Conservation (phyloP, 1,139 yeast genomes). For the Kodamaea plutei region DNA sequence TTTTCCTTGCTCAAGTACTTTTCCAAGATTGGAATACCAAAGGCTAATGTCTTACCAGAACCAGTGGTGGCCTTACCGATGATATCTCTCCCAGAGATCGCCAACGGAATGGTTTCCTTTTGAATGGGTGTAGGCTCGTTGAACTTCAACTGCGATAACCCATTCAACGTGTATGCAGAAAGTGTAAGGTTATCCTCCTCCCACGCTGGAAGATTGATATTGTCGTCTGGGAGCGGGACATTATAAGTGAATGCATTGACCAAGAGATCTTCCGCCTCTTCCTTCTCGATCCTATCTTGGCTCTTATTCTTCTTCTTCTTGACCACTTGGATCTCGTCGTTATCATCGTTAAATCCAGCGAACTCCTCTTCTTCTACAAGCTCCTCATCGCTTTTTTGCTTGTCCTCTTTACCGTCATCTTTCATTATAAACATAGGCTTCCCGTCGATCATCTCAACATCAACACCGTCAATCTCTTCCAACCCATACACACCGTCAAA, state of each 20-base stretch:
- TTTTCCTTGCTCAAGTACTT: slow-evolving; percentile 37
- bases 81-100: slow-evolving; percentile 70
- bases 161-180: slow-evolving; percentile 54
- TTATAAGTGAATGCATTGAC: slow-evolving; percentile 23
- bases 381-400: slow-evolving; percentile 10
- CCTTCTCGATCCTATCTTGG: slow-evolving; percentile 2
- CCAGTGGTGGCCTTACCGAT: slow-evolving; percentile 98
- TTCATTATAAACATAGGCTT: slow-evolving; percentile 57
- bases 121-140: slow-evolving; percentile 81
- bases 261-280: slow-evolving; percentile 14
- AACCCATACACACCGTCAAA: slow-evolving; percentile 88
- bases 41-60: slow-evolving; percentile 95
- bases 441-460: slow-evolving; percentile 65
- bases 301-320: slow-evolving; percentile 13
- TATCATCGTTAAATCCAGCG: slow-evolving; percentile 25
- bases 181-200: slow-evolving; percentile 28
- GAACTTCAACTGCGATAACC: slow-evolving; percentile 58
- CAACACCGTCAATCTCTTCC: slow-evolving; percentile 93
- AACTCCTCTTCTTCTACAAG: slow-evolving; percentile 15
- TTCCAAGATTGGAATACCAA: slow-evolving; percentile 91
- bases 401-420: slow-evolving; percentile 20
- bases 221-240: slow-evolving; percentile 37
- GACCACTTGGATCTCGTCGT: slow-evolving; percentile 11
- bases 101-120: slow-evolving; percentile 67
- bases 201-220: slow-evolving; percentile 60